These are phyloP conservation scores for Atkinsonella texensis DNA, from an alignment of 2,329 filamentous ascomycete genomes.

Conservation along the genomic window DNA sequence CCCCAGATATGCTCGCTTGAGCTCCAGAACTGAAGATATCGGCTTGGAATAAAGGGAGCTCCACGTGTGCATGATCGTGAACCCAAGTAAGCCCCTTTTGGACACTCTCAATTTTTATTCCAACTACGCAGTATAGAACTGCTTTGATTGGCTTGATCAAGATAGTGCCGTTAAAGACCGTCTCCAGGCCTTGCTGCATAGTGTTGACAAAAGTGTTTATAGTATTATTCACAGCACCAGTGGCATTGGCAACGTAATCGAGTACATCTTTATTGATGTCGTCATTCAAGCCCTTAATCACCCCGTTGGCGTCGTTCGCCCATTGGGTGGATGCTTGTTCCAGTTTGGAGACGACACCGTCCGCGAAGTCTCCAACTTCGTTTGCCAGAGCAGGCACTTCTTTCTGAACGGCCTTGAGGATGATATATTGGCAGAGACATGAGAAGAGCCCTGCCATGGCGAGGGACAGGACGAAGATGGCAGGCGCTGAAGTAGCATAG, in stretches of 20 bases:
- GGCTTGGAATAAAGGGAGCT: conserved; percentile 65
- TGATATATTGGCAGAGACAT: conserved; percentile 68
- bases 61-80: conserved; percentile 70
- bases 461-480: conserved; percentile 76
- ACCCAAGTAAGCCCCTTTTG: conserved; percentile 92
- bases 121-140: conserved; percentile 76
- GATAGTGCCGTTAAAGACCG: conserved; percentile 70
- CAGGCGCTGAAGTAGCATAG: conserved; percentile 74
- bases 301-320: conserved; percentile 64
- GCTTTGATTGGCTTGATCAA: conserved; percentile 68
- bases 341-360: conserved; percentile 61
- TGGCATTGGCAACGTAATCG: conserved; percentile 77
- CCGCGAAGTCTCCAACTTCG: conserved; percentile 69
- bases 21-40: conserved; percentile 78
- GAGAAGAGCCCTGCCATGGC: conserved; percentile 72
- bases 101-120: conserved; percentile 72
- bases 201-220: conserved; percentile 70
- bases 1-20: conserved; percentile 43
- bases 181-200: conserved; percentile 62
- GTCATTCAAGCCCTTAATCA: conserved; percentile 56
- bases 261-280: conserved; percentile 79
- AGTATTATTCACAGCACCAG: conserved; percentile 70
- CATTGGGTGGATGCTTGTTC: conserved; percentile 63
- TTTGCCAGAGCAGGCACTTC: conserved; percentile 63
- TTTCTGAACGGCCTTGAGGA: conserved; percentile 62